phyloP scores from a whole-genome alignment of 2,329 filamentous ascomycete species.

The Diaporthe citrichinensis region DNA sequence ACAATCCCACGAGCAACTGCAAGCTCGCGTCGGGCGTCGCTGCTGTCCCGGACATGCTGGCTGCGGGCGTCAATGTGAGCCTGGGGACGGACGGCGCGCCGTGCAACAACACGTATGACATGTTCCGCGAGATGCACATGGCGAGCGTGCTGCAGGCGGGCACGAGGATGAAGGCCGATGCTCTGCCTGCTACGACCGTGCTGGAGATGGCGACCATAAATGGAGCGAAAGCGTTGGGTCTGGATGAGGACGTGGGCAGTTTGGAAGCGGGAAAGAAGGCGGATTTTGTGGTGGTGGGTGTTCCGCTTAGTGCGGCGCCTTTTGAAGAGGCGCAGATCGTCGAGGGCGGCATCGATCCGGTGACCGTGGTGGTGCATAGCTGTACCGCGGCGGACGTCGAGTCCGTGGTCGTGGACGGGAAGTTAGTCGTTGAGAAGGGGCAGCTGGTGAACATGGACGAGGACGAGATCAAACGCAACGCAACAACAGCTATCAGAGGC shows the following conservation, averaged over 20 bases:
- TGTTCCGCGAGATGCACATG: slow-evolving; percentile 67
- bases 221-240: slow-evolving; percentile 62
- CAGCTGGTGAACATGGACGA: slow-evolving; percentile 46
- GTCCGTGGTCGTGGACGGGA: slow-evolving; percentile 48
- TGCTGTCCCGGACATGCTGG: slow-evolving; percentile 59
- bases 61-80: slow-evolving; percentile 59
- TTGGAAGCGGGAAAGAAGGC: slow-evolving; percentile 60
- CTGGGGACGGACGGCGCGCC: slow-evolving; percentile 68
- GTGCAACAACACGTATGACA: slow-evolving; percentile 66
- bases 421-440: slow-evolving; percentile 45
- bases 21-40: slow-evolving; percentile 67
- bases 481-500: slow-evolving; percentile 13
- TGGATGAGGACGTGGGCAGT: slow-evolving; percentile 55
- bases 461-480: slow-evolving; percentile 22
- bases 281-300: slow-evolving; percentile 52
- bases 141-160: slow-evolving; percentile 65
- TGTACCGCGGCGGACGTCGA: slow-evolving; percentile 47
- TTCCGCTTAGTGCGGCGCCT: slow-evolving; percentile 13
- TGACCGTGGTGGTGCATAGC: slow-evolving; percentile 52
- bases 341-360: slow-evolving; percentile 52
- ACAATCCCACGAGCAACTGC: slow-evolving; percentile 65
- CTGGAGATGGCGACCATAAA: slow-evolving; percentile 67
- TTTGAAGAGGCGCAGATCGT: slow-evolving; percentile 44
- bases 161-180: slow-evolving; percentile 55
- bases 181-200: slow-evolving; percentile 59